Conservation (phyloP, 805 yeast species). For the Metschnikowia peoriensis region DNA sequence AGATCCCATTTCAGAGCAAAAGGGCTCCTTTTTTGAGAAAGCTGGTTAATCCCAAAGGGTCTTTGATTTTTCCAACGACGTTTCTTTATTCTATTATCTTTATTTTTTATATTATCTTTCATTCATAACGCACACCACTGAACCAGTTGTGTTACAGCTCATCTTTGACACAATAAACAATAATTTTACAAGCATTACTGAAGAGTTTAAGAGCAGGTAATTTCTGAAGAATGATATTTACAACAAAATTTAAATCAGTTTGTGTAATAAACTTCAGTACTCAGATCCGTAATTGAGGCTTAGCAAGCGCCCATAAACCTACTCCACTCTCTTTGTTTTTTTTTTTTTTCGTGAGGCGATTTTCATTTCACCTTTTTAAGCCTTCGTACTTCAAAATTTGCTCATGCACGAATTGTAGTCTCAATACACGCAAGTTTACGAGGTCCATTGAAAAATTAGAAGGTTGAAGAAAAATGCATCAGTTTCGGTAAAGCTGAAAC, state of each 20-base stretch:
- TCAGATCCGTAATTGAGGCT: constrained; percentile 2
- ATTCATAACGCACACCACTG: background rate
- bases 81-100: background rate
- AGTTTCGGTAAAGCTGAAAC: background rate
- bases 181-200: background rate
- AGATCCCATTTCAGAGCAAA: background rate
- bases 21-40: background rate
- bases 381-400: constrained; percentile 3
- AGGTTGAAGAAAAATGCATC: background rate
- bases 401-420: background rate
- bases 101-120: background rate
- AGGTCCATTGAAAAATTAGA: background rate
- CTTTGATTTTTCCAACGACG: background rate
- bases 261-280: background rate
- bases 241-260: too few species aligned
- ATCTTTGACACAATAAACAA: background rate
- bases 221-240: too few species aligned
- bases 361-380: background rate
- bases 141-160: background rate
- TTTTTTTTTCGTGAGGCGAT: background rate
- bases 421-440: background rate
- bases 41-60: background rate
- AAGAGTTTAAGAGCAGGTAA: too few species aligned
- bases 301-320: background rate
- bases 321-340: background rate